Base-by-base conservation (phyloP, 805 yeast genomes). In the Dipodascus albidus region DNA sequence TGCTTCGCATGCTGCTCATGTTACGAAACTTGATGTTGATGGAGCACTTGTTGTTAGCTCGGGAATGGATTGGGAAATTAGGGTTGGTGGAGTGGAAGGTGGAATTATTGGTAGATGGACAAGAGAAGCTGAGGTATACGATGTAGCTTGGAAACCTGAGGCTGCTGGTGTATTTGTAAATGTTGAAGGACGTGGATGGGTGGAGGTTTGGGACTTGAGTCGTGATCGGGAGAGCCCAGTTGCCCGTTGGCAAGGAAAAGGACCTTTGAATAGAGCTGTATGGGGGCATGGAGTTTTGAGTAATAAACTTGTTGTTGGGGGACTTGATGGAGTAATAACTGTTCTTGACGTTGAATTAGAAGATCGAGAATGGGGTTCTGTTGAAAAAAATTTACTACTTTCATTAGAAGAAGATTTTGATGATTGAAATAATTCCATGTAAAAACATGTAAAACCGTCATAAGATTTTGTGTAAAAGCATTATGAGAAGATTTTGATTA, bases 151-250 rank as follows among this genome's bases (percentile, higher is more conserved):
- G 74, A 53, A 60, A n/a, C 74, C 74, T 1, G 54, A 52, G 11
- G 56, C 58, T 14, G 61, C 69, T 2, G 54, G 62, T 1, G 60
- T 69, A 17, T 72, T 71, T 57, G 75, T 69, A 8, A 42, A 62
- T 9, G 70, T 66, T 8, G 70, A 65, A 27, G 64, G 67, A 2
- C 52, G 60, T 2, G 73, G 74, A 1, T 50, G 53, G 24, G 51
- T 71, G 33, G 69, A 68, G 51, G 53, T 74, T 31, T 74, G 75
- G 75, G 69, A 74, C 56, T 54, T 74, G 17, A 48, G 35, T 3
- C 57, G 57, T 22, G 69, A 63, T 44, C 53, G 60, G 17, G 68
- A 67, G 17, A 58, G 57, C 14, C 67, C 72, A 1, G 47, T 63
- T 14, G 58, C 60, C 1, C 51, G 62, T 9, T 54, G 54, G 24